A percentile compares a stretch with the other conserved stretches of the same genome.
Evolutionary conservation across 2,329 filamentous ascomycete genomes (phyloP).

Genomic region (Fusarium nanum): DNA sequence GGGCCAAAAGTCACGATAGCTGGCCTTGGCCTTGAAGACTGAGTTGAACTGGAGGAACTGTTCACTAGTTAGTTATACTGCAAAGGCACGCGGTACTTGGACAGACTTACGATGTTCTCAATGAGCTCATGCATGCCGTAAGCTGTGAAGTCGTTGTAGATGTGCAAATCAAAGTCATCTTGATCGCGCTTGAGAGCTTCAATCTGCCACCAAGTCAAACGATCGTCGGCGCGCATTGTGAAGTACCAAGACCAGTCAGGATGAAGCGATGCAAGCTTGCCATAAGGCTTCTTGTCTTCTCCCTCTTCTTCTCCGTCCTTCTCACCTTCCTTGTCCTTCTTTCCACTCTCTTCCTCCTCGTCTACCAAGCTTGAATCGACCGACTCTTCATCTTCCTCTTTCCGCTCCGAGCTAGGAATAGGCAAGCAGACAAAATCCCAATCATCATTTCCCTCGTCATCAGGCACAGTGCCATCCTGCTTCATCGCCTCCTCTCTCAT

Average conservation of each 20-base stretch:
- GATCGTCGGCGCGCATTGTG: constrained; percentile 32
- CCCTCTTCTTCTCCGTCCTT: neutral
- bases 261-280: constrained; percentile 38
- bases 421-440: constrained; percentile 41
- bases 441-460: constrained; percentile 32
- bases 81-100: rapidly evolving
- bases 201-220: constrained; percentile 33
- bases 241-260: constrained; percentile 32
- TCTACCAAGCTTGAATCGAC: neutral
- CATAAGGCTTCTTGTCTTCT: neutral
- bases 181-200: constrained; percentile 45
- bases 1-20: constrained; percentile 39
- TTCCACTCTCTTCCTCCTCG: neutral
- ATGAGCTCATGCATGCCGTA: constrained; percentile 57
- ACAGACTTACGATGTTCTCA: constrained; percentile 51
- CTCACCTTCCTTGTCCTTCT: neutral
- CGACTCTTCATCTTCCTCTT: neutral
- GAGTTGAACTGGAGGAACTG: constrained; percentile 52
- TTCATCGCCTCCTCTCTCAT: constrained; percentile 34
- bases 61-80: neutral
- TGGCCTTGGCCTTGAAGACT: constrained; percentile 14
- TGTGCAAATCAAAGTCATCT: constrained; percentile 57
- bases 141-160: constrained; percentile 55
- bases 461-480: constrained; percentile 11
- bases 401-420: neutral